Evolutionary conservation across 192 early-diverging fungal species (phyloP).

Genomic region (Phlyctochytrium arcticum): DNA sequence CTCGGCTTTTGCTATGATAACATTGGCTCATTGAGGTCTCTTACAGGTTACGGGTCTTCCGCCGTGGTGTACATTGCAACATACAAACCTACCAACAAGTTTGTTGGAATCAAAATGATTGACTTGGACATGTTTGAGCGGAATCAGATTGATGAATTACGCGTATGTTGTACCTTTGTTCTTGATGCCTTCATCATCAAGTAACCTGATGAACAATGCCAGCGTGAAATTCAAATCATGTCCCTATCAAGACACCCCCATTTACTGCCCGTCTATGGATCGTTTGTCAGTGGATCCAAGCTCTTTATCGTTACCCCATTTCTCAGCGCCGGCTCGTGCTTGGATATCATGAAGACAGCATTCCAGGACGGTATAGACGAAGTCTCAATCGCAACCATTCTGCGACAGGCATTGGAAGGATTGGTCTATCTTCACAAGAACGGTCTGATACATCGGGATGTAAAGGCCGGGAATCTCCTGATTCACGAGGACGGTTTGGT

Average conservation of each 20-base stretch:
- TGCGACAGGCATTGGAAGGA: slow-evolving; percentile 68
- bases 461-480: slow-evolving; percentile 67
- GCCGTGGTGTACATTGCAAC: slow-evolving; percentile 78
- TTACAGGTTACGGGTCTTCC: slow-evolving; percentile 77
- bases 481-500: slow-evolving; percentile 58
- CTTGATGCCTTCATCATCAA: neutral
- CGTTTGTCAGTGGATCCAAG: slow-evolving; percentile 76
- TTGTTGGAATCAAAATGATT: slow-evolving; percentile 79
- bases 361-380: slow-evolving; percentile 83
- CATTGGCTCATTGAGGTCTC: neutral
- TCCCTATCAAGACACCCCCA: slow-evolving; percentile 82
- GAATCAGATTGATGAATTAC: slow-evolving; percentile 86
- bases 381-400: slow-evolving; percentile 68
- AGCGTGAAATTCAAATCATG: slow-evolving; percentile 86
- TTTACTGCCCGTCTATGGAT: slow-evolving; percentile 75
- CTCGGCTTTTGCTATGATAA: neutral
- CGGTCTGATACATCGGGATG: slow-evolving; percentile 64
- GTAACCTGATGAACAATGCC: neutral
- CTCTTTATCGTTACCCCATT: slow-evolving; percentile 85
- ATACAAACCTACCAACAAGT: slow-evolving; percentile 65
- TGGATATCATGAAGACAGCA: slow-evolving; percentile 87
- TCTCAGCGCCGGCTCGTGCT: slow-evolving; percentile 64
- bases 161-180: slow-evolving; percentile 44
- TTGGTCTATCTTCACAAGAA: slow-evolving; percentile 64
- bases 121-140: slow-evolving; percentile 88